Evolutionary conservation across 2,329 filamentous ascomycete genomes (phyloP), one percentile per base, ranked within the genome.

Genomic region (Dothistroma septosporum): DNA sequence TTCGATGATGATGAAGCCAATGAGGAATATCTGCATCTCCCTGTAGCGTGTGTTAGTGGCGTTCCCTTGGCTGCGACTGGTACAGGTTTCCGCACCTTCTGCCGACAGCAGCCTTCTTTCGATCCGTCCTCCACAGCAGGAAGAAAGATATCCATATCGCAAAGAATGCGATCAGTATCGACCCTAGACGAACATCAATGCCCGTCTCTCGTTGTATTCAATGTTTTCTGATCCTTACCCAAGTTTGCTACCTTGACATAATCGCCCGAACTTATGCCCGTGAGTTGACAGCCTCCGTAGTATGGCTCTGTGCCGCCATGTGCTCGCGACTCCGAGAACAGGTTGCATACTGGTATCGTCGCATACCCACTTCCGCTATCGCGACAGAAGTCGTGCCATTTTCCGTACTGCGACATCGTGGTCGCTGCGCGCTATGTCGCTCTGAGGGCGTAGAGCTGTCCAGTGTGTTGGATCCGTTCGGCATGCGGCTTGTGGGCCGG

Each of bases 21-120:
- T 64, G 55, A 99, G 84, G 78, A 99, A 97, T 35, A 97, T 72
- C 82, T 99, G 94, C 85, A 99, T 97, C 77, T 99, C 94, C 76
- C 94, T 96, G 72, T 59, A 37, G 11, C 2, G 11, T 32, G 16
- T 52, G 53, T 66, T 37, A 63, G 53, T 28, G 32, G 24, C n/a
- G n/a, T 24, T 2, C 19, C 14, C 59, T 33, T 28, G 31, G 19
- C 44, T 32, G n/a, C 21, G 11, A 32, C 9, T 8, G 19, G 16
- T 46, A n/a, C 3, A 9, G 19, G 16, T 11, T 12, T n/a, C 69
- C 82, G 63, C 78, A 95, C 92, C 92, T 90, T 79, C 94, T 83
- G 62, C 94, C 94, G 53, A 99, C 94, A 59, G 94, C 94, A 59
- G 94, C 94, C 76, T 89, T 87, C 79, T 99, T 97, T 74, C 84